Conservation (phyloP, 805 yeast species). For the Wickerhamiella shivajii region DNA sequence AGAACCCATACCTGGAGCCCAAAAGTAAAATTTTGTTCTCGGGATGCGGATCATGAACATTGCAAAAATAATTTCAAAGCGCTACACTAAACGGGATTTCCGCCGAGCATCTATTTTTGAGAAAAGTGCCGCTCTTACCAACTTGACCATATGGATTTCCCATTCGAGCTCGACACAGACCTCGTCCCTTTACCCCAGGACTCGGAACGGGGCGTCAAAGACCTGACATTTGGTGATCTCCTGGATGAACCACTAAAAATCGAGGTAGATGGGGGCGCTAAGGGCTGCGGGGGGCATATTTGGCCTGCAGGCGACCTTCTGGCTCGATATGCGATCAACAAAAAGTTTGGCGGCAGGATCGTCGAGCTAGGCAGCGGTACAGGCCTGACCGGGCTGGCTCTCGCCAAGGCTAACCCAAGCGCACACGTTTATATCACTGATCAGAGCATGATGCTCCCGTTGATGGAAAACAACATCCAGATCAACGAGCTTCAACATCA, state of each 20-base stretch:
- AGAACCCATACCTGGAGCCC: no score
- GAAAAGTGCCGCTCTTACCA: no score
- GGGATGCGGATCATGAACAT: no score
- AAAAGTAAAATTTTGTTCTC: no score
- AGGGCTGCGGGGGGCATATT: constrained; percentile 50
- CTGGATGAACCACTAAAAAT: constrained; percentile 28
- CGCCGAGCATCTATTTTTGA: no score
- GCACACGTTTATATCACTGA: constrained; percentile 33
- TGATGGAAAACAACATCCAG: constrained; percentile 33
- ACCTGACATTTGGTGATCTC: constrained; percentile 29
- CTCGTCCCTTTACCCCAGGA: constrained; percentile 25
- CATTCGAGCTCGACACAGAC: constrained; percentile 20
- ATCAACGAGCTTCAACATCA: constrained; percentile 27
- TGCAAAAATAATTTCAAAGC: no score
- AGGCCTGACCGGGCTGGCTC: constrained; percentile 37
- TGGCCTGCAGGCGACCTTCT: constrained; percentile 49
- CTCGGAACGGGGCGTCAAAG: constrained; percentile 28
- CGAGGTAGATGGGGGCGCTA: constrained; percentile 41
- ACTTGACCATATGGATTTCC: no score
- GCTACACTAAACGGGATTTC: no score
- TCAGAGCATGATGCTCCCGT: constrained; percentile 32
- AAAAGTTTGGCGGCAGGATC: constrained; percentile 20
- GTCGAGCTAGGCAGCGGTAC: constrained; percentile 47
- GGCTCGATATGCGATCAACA: constrained; percentile 30
- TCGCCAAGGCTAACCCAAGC: constrained; percentile 19